Evolutionary conservation across 257 asterid species (phyloP).

Genomic region (Fraxinus quadrangulata): DNA sequence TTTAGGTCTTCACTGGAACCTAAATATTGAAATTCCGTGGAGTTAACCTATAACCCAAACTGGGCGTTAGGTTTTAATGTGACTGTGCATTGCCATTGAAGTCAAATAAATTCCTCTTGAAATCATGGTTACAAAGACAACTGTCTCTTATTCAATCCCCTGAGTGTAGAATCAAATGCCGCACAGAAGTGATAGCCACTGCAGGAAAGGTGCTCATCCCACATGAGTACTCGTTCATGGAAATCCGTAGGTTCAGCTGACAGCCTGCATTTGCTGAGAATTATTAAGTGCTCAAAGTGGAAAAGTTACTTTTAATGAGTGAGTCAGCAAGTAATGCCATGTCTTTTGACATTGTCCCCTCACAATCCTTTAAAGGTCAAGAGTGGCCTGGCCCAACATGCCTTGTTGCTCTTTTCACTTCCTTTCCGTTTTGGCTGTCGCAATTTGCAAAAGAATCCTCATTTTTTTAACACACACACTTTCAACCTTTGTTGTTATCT

Average conservation of each 20-base stretch:
- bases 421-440: not conserved
- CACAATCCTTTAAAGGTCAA: not conserved
- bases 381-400: not conserved
- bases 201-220: not conserved
- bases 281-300: not conserved
- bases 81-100: not conserved
- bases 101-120: not conserved
- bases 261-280: not conserved
- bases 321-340: not conserved
- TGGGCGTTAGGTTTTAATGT: not conserved
- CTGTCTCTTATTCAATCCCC: not conserved
- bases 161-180: not conserved
- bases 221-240: not conserved
- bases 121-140: not conserved
- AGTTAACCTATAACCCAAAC: not conserved
- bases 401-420: not conserved
- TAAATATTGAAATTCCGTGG: not conserved
- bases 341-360: not conserved
- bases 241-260: not conserved
- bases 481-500: not conserved
- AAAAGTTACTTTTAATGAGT: not conserved
- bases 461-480: not conserved
- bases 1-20: not conserved
- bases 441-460: not conserved
- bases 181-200: not conserved